Evolutionary conservation across 2,329 filamentous ascomycete genomes (phyloP).

Genomic region (Pseudopyricularia javanii): DNA sequence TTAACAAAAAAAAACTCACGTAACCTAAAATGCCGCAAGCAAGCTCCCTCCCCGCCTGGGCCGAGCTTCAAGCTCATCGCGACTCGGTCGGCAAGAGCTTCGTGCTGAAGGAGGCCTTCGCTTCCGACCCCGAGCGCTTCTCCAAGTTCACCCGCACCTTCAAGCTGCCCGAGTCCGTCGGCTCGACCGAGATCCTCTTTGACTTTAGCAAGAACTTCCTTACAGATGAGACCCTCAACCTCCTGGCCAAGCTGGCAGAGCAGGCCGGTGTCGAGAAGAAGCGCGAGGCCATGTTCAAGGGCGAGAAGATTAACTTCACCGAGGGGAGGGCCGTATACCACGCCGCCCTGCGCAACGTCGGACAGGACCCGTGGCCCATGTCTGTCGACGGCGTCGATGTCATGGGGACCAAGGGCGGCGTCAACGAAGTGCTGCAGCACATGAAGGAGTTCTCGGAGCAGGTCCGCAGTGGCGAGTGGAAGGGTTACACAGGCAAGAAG

Average conservation of each 20-base stretch:
- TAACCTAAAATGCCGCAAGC: conserved; percentile 65
- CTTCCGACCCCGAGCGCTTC: conserved; percentile 79
- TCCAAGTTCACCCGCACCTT: conserved; percentile 82
- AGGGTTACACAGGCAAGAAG: conserved; percentile 93
- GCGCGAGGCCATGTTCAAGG: conserved; percentile 92
- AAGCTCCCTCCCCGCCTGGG: conserved; percentile 76
- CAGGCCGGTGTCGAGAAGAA: conserved; percentile 87
- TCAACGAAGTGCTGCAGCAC: conserved; percentile 83
- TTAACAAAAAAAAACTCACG: background rate
- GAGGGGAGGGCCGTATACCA: conserved; percentile 95
- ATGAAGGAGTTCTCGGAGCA: conserved; percentile 98
- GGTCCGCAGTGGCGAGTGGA: conserved; percentile 90
- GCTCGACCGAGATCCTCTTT: conserved; percentile 75
- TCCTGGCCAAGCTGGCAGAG: conserved; percentile 81
- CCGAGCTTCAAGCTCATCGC: conserved; percentile 83
- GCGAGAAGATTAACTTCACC: conserved; percentile 99
- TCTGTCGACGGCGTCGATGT: conserved; percentile 87
- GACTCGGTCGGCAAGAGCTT: conserved; percentile 77
- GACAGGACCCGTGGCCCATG: conserved; percentile 55
- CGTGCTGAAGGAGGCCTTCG: conserved; percentile 85
- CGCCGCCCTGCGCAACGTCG: conserved; percentile 81
- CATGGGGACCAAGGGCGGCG: conserved; percentile 76
- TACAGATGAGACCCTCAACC: conserved; percentile 78
- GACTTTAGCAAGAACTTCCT: conserved; percentile 99
- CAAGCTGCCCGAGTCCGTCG: conserved; percentile 60